Evolutionary conservation across 2,329 filamentous ascomycete genomes (phyloP), one percentile per base, ranked within the genome.

Genomic region (Xylariales sp.): DNA sequence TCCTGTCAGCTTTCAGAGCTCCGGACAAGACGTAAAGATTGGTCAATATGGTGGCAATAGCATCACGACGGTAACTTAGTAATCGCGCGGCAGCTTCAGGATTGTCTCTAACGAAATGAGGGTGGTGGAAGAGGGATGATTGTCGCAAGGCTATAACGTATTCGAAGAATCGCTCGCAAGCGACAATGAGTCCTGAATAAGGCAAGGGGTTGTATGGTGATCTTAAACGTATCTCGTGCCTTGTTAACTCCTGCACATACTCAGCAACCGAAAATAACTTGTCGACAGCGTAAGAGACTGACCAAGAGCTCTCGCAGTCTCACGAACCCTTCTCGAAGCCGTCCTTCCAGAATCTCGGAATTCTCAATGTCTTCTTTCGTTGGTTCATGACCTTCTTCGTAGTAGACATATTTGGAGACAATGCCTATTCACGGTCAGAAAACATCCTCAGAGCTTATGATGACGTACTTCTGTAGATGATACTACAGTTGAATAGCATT

Each of bases 321-420:
- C 5, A 80, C 71, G 36, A 80, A 80, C 3, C 75, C 75, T 60
- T 81, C 77, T 31, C 77, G 66, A n/a, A 81, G 59, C 21, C 73
- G 69, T 10, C 74, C 76, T 56, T 81, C 77, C 3, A 80, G 68
- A 53, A 76, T 70, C 55, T 80, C 75, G 5, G 76, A 80, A 16
- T 63, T 58, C 43, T 64, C 60, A 11, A 80, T 65, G 44, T 78
- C 74, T 46, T 70, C 65, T 14, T 65, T 55, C 0, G 69, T 71
- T 5, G 77, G 77, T 28, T 71, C 68, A 28, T 73, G 59, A 25
- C 73, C 73, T 42, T 71, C 62, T 38, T 76, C 69, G 49, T 79
- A 79, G 53, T 80, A 80, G 19, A 80, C 71, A 42, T 80, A 81
- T 48, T 69, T 71, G 27, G 71, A 71, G 12, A 78, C 69, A 28